Evolutionary conservation across 495 filamentous ascomycete genomes (phyloP), one percentile per base, ranked within the genome.

Genomic region (Daldinia vernicosa): DNA sequence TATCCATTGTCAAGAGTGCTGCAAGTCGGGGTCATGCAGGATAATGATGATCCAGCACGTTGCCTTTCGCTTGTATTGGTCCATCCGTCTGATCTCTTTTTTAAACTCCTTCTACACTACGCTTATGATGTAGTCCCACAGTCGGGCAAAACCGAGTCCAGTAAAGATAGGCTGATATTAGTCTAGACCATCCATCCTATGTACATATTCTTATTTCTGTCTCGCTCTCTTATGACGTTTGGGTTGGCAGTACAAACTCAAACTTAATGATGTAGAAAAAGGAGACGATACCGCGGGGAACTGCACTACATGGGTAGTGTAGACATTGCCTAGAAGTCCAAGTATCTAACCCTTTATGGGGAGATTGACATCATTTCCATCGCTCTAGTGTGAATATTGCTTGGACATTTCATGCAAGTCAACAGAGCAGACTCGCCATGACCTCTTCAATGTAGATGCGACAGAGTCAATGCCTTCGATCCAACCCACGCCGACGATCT

Each of bases 281-380:
- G 55, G 8, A 30, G 45, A 6, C 35, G 35, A 45, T 2, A 45
- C 6, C 40, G n/a, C 40, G 17, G 40, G 40, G n/a, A 17, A 45
- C 8, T 27, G 4, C 26, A 1, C 4, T 32, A n/a, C n/a, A n/a
- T n/a, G n/a, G n/a, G n/a, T n/a, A 32, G 30, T 32, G 40, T 57
- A 32, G 17, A 11, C 30, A 22, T 24, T 35, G n/a, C 12, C n/a
- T 22, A 40, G 4, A 57, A 14, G n/a, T 24, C 12, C 27, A 3
- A 30, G 54, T 28, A 66, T 37, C 63, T 67, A 67, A 54, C 63
- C 37, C 22, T 33, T 65, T 68, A 60, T 58, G 61, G 60, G 45
- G 56, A n/a, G 57, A n/a, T 69, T 73, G 70, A 66, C 70, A 73
- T 73, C 70, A 69, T 73, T 68, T 52, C 39, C 43, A 11, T 63